These are phyloP conservation scores for Fraxinus excelsior DNA, from an alignment of 257 asterid species.

Conservation along the genomic window DNA sequence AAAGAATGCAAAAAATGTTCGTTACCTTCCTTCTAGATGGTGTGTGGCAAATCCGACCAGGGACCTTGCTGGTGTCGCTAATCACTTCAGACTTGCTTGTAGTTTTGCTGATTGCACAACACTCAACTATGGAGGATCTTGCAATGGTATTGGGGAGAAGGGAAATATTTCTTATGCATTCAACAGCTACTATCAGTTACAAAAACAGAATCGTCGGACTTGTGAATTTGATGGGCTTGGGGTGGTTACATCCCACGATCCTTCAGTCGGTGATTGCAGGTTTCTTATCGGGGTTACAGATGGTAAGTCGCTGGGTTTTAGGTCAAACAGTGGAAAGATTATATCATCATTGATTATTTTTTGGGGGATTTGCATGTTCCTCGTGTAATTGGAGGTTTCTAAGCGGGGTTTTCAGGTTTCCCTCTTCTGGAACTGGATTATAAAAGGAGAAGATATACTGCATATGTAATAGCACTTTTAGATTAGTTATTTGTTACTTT, in stretches of 20 bases:
- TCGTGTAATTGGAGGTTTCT: conserved; percentile 37
- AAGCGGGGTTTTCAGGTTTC: conserved; percentile 37
- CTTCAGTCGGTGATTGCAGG: conserved; percentile 76
- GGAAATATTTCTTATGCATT: conserved; percentile 89
- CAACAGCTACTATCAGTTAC: conserved; percentile 85
- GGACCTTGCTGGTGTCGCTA: conserved; percentile 63
- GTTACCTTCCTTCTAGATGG: conserved; percentile 90
- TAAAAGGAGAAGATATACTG: conserved; percentile 35
- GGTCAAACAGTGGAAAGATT: conserved; percentile 19
- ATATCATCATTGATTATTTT: conserved; percentile 35
- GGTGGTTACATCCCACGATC: conserved; percentile 79
- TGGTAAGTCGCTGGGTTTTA: conserved; percentile 39
- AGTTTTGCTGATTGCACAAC: conserved; percentile 89
- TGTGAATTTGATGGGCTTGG: conserved; percentile 97
- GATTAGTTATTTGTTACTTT: conserved; percentile 29
- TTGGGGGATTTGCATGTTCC: conserved; percentile 38
- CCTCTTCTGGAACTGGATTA: conserved; percentile 31
- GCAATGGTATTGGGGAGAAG: conserved; percentile 68
- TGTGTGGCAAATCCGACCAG: conserved; percentile 77
- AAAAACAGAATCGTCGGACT: conserved; percentile 71
- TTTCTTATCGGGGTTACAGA: conserved; percentile 85
- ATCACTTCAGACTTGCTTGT: conserved; percentile 76
- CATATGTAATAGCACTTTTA: conserved; percentile 37
- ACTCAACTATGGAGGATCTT: conserved; percentile 85
- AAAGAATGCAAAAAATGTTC: conserved; percentile 70